Conservation (phyloP, 1,284 basidiomycete species). For the Schizopora paradoxa region DNA sequence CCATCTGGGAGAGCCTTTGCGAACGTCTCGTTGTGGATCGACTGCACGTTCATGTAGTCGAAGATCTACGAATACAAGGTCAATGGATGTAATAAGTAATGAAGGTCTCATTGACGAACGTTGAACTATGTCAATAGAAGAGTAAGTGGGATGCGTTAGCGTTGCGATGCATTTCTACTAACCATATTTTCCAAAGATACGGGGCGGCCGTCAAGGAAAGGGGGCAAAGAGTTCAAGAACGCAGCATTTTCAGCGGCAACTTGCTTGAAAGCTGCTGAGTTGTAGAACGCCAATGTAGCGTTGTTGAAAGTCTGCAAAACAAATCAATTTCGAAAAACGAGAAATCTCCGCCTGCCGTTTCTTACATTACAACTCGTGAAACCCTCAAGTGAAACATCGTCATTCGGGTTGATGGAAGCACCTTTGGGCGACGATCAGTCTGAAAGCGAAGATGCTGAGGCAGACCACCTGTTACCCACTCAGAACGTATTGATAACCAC, state of each 20-base stretch:
- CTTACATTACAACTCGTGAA: slow-evolving; percentile 36
- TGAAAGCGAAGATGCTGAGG: not conserved
- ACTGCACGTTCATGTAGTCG: slow-evolving; percentile 47
- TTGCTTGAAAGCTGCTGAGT: slow-evolving; percentile 30
- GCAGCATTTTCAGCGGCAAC: slow-evolving; percentile 29
- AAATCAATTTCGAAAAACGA: not conserved
- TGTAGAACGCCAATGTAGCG: slow-evolving; percentile 22
- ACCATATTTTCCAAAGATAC: slow-evolving; percentile 40
- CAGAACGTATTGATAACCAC: slow-evolving; percentile 35
- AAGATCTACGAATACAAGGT: slow-evolving; percentile 33
- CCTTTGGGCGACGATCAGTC: slow-evolving; percentile 20
- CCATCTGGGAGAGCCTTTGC: slow-evolving; percentile 28
- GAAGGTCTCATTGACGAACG: too few relatives aligned
- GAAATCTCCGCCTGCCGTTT: too few relatives aligned
- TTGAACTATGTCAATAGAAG: too few relatives aligned
- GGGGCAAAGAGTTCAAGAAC: slow-evolving; percentile 38
- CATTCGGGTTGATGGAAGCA: slow-evolving; percentile 34
- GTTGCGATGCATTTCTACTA: too few relatives aligned
- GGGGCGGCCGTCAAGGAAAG: slow-evolving; percentile 36
- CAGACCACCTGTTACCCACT: slow-evolving; percentile 4
- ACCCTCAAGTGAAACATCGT: slow-evolving; percentile 39
- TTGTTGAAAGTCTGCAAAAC: slow-evolving; percentile 18
- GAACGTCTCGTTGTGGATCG: slow-evolving; percentile 44
- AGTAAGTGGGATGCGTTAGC: too few relatives aligned
- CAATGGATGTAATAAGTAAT: not conserved